Conservation (phyloP, 148 eudicot species). For the Rhododendron henanense region DNA sequence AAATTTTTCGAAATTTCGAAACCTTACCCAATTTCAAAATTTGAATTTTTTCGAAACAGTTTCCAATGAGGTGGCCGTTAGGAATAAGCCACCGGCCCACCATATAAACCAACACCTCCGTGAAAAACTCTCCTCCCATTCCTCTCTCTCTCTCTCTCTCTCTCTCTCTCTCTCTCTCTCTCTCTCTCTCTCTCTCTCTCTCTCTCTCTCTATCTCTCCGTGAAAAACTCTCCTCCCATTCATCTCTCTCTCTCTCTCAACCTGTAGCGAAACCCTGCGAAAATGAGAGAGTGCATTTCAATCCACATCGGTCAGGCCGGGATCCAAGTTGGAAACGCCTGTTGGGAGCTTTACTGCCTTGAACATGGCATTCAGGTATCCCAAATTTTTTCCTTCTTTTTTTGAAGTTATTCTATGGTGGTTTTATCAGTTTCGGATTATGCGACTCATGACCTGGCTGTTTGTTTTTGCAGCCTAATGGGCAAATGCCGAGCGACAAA, state of each 20-base stretch:
- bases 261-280: background rate
- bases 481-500: conserved; percentile 42
- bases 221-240: background rate
- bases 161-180: conserved; percentile 3
- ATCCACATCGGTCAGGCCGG: conserved; percentile 56
- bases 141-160: too few species aligned
- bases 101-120: background rate
- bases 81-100: background rate
- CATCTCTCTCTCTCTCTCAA: conserved; percentile 4
- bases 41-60: background rate
- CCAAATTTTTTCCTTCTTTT: background rate
- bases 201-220: background rate
- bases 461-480: conserved; percentile 35
- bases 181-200: conserved; percentile 4
- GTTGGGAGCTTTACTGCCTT: conserved; percentile 53
- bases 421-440: background rate
- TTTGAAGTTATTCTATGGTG: background rate
- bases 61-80: background rate
- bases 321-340: conserved; percentile 47
- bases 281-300: conserved; percentile 50
- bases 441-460: background rate
- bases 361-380: conserved; percentile 45
- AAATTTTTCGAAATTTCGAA: background rate
- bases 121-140: background rate
- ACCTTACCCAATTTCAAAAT: background rate